These are phyloP conservation scores for Penicillium decumbens DNA, from an alignment of 2,329 filamentous ascomycete species.

Conservation along the genomic window DNA sequence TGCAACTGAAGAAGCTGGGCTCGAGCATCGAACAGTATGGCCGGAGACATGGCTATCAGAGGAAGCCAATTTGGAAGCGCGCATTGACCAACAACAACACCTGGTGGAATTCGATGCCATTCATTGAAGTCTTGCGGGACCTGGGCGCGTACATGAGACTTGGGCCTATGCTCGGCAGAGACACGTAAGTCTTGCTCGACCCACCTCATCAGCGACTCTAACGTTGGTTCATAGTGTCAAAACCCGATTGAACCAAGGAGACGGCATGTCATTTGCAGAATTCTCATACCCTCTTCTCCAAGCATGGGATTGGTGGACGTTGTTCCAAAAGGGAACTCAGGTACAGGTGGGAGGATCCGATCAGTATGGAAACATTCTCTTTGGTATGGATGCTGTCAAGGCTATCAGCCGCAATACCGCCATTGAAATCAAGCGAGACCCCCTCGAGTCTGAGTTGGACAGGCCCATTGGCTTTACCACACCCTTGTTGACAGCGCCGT, in stretches of 20 bases:
- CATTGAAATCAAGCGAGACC: constrained; percentile 36
- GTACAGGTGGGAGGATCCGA: constrained; percentile 93
- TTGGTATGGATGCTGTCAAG: constrained; percentile 81
- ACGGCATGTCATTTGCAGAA: constrained; percentile 91
- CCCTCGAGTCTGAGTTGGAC: constrained; percentile 36
- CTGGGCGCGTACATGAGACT: constrained; percentile 71
- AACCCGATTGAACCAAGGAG: constrained; percentile 73
- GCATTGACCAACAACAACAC: constrained; percentile 73
- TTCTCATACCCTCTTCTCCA: constrained; percentile 92
- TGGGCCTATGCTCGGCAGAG: constrained; percentile 80
- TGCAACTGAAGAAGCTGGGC: constrained; percentile 61
- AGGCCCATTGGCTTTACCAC: constrained; percentile 80
- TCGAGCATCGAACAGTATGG: constrained; percentile 64
- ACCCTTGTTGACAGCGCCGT: constrained; percentile 77
- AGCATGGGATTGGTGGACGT: constrained; percentile 92
- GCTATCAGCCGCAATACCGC: constrained; percentile 55
- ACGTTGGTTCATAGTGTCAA: constrained; percentile 58
- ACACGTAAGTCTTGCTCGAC: constrained; percentile 62
- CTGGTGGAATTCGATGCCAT: constrained; percentile 70
- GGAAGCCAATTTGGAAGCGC: constrained; percentile 61
- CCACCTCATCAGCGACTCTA: constrained; percentile 2
- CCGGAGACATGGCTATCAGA: constrained; percentile 59
- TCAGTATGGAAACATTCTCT: constrained; percentile 92
- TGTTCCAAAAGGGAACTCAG: constrained; percentile 68
- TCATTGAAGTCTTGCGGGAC: constrained; percentile 70